Evolutionary conservation across 257 asterid genomes (phyloP).

Genomic region (Solanum bulbocastanum): DNA sequence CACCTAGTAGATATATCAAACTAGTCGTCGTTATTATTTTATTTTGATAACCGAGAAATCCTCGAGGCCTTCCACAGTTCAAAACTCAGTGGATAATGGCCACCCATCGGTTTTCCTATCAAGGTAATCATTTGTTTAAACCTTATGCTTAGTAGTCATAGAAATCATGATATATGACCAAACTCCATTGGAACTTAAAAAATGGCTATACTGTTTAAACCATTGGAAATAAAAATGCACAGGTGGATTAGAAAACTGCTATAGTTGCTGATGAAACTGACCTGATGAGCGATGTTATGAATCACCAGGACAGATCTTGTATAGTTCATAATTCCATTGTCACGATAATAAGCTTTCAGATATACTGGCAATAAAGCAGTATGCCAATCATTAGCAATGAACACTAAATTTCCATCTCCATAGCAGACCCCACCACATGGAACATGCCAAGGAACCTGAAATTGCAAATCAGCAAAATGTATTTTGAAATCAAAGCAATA

Average conservation of each 20-base stretch:
- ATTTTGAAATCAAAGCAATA: neutral
- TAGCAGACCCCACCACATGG: constrained; percentile 98
- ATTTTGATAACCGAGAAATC: neutral
- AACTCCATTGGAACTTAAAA: neutral
- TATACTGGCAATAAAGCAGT: constrained; percentile 91
- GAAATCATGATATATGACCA: neutral
- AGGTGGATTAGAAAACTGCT: neutral
- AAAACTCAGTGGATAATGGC: neutral
- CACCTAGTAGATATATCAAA: neutral
- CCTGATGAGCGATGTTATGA: constrained; percentile 99
- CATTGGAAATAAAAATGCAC: neutral
- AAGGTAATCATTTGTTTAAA: neutral
- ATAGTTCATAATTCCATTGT: constrained; percentile 77
- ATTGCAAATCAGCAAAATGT: neutral
- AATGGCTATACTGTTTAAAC: neutral
- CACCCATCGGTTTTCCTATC: neutral
- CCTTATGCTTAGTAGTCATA: neutral
- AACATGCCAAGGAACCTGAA: constrained; percentile 93
- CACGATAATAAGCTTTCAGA: constrained; percentile 89
- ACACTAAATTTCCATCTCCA: constrained; percentile 92
- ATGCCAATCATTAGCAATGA: constrained; percentile 98
- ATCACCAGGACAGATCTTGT: constrained; percentile 86
- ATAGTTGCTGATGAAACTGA: constrained; percentile 13
- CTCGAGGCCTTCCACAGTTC: neutral
- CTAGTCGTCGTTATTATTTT: neutral